Conservation (phyloP, 164 flowering plant species). For the Magnolia kwangsiensis region DNA sequence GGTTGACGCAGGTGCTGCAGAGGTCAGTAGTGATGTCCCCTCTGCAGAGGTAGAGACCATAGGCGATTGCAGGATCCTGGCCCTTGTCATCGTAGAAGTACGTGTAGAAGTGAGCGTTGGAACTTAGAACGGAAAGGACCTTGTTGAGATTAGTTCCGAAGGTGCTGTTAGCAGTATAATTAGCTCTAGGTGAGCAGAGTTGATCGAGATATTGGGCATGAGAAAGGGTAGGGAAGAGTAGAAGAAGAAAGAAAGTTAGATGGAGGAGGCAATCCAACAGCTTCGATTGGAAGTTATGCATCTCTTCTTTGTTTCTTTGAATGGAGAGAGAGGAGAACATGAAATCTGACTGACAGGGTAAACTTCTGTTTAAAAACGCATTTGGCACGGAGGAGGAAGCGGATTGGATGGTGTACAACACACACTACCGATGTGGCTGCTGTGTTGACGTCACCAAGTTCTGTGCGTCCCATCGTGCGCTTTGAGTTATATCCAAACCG, state of each 20-base stretch:
- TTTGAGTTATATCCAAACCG: no score
- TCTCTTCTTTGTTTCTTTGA: no score
- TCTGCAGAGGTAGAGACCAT: slow-evolving; percentile 21
- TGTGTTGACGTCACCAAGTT: no score
- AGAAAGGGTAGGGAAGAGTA: neutral
- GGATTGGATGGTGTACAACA: no score
- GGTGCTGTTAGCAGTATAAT: slow-evolving; percentile 11
- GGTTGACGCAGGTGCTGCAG: slow-evolving; percentile 13
- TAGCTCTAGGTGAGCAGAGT: neutral
- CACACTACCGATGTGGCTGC: no score
- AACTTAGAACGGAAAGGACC: slow-evolving; percentile 12
- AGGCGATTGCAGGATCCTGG: slow-evolving; percentile 8
- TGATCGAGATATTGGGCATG: neutral
- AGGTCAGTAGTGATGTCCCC: slow-evolving; percentile 8
- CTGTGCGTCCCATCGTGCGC: no score
- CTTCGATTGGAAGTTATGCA: no score
- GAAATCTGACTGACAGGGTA: no score
- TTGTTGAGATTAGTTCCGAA: slow-evolving; percentile 16
- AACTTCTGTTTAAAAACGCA: no score
- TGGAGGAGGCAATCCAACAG: no score
- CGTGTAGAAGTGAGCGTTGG: neutral
- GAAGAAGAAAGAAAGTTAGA: neutral
- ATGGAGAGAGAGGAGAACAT: no score
- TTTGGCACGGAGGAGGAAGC: no score
- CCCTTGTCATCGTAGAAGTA: slow-evolving; percentile 29